Conservation (phyloP, 331 rosid species). For the Acacia concinna region DNA sequence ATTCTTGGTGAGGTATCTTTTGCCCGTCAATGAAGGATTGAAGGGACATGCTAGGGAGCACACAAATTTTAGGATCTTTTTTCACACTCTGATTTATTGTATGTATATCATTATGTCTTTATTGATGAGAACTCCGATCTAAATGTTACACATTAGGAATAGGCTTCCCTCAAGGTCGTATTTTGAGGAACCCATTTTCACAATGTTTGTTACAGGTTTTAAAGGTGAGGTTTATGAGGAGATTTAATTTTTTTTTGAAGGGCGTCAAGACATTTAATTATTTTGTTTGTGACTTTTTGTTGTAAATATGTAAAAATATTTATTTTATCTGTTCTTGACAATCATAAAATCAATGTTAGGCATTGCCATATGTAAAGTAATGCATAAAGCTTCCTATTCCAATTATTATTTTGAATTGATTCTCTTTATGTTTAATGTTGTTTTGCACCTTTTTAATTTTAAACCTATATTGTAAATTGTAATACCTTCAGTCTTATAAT, state of each 20-base stretch:
- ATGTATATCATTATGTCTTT: conserved; percentile 25
- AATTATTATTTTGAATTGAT: neutral
- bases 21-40: conserved; percentile 25
- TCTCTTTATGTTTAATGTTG: neutral
- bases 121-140: conserved; percentile 24
- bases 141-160: neutral
- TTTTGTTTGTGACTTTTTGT: neutral
- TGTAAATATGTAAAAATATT: neutral
- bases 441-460: neutral
- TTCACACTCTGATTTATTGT: conserved; percentile 26
- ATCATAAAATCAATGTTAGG: neutral
- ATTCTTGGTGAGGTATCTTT: conserved; percentile 7
- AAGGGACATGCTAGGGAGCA: neutral
- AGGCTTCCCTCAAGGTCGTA: neutral
- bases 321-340: neutral
- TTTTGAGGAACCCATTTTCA: neutral
- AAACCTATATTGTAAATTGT: neutral
- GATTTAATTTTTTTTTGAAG: neutral
- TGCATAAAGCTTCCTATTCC: neutral
- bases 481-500: neutral
- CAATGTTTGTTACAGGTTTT: neutral
- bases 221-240: neutral
- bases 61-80: conserved; percentile 4
- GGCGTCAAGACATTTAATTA: neutral
- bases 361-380: neutral